Conservation (phyloP, 345 rosid genomes). For the Viola odorata region DNA sequence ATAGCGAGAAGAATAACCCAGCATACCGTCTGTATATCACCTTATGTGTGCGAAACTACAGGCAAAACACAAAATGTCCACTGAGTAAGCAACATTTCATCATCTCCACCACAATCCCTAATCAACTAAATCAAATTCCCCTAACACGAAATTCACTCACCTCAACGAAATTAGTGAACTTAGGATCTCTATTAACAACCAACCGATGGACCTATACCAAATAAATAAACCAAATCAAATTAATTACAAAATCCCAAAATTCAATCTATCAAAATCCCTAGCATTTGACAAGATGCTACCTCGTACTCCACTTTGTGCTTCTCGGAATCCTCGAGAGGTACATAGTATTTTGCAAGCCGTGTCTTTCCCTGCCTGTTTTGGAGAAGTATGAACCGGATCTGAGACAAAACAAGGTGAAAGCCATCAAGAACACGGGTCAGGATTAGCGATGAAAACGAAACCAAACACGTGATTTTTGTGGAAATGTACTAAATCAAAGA, state of each 20-base stretch:
- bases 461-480: too few relatives aligned
- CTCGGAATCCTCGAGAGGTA: conserved; percentile 96
- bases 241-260: not conserved
- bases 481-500: too few relatives aligned
- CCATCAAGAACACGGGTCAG: too few relatives aligned
- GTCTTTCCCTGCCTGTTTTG: conserved; percentile 99
- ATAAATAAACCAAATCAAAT: not conserved
- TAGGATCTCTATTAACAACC: conserved; percentile 92
- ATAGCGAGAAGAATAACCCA: conserved; percentile 84
- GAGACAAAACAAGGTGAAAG: conserved; percentile 3
- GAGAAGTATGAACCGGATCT: conserved; percentile 96
- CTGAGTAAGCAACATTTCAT: not conserved
- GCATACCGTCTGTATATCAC: conserved; percentile 95
- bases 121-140: not conserved
- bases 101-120: not conserved
- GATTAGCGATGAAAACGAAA: too few relatives aligned
- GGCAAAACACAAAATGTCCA: conserved; percentile 1
- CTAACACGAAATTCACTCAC: conserved; percentile 29
- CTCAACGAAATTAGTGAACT: conserved; percentile 95
- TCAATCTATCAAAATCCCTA: not conserved
- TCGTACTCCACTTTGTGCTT: conserved; percentile 98
- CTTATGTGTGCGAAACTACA: conserved; percentile 92
- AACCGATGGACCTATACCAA: conserved; percentile 75
- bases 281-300: conserved; percentile 31
- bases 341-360: conserved; percentile 96